Percentiles rank a stretch among this genome's conserved stretches.
These are phyloP conservation scores for Mrakia blollopis DNA, from an alignment of 768 basidiomycete genomes.

Conservation along the genomic window DNA sequence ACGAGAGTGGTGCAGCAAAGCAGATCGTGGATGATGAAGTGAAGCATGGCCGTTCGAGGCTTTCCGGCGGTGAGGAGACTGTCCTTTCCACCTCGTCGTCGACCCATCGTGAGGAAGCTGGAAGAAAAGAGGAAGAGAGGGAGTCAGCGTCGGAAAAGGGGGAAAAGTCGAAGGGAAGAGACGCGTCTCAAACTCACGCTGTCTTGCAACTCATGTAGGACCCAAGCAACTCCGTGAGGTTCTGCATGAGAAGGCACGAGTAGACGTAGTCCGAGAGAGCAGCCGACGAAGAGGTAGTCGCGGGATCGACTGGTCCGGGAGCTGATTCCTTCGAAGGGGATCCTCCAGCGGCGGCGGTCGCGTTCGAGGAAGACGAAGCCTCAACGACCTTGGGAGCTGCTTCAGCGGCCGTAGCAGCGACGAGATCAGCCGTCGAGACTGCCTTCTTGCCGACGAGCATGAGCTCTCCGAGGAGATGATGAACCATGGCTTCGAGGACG, in stretches of 20 bases:
- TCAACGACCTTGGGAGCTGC: background rate
- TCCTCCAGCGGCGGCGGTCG: too few species aligned
- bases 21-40: conserved; percentile 31
- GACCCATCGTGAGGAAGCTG: conserved; percentile 33
- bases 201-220: conserved; percentile 89
- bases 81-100: conserved; percentile 28
- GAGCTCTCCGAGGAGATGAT: conserved; percentile 68
- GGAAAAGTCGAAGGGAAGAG: too few species aligned
- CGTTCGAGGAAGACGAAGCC: background rate
- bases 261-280: conserved; percentile 33
- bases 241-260: conserved; percentile 37
- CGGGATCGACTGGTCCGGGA: background rate
- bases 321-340: background rate
- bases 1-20: conserved; percentile 32
- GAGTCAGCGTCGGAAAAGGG: background rate
- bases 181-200: conserved; percentile 47
- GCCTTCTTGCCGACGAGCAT: conserved; percentile 57
- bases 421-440: conserved; percentile 21
- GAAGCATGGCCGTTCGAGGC: conserved; percentile 29
- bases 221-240: conserved; percentile 79
- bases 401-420: background rate
- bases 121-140: background rate
- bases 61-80: conserved; percentile 5
- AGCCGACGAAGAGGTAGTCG: background rate
- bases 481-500: conserved; percentile 44